Percentiles rank a stretch among this genome's conserved stretches.
Conservation (phyloP, 768 basidiomycete species). For the Thelephora aurantiotincta region DNA sequence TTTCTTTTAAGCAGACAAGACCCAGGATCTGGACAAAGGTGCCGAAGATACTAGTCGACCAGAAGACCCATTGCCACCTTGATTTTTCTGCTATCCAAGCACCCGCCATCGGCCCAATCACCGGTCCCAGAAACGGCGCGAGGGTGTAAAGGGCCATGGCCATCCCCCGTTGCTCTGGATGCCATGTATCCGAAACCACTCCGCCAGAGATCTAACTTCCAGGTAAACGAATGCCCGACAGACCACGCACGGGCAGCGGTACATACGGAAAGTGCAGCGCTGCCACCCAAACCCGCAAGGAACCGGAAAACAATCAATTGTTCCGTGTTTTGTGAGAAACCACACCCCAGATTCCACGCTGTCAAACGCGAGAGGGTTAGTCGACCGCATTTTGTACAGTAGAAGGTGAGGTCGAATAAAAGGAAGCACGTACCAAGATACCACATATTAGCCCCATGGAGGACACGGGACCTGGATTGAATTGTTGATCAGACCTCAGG, state of each 20-base stretch:
- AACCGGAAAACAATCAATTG: conserved; percentile 25
- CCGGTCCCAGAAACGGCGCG: conserved; percentile 53
- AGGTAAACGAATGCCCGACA: background rate
- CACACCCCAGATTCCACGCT: conserved; percentile 41
- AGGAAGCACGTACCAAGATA: conserved; percentile 31
- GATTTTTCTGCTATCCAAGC: conserved; percentile 49
- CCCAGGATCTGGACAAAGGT: conserved; percentile 39
- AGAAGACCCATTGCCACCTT: conserved; percentile 70
- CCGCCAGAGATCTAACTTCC: conserved; percentile 44
- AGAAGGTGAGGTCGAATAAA: background rate
- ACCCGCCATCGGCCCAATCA: conserved; percentile 46
- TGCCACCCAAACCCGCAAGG: conserved; percentile 23
- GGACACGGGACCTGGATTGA: conserved; percentile 27
- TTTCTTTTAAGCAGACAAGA: conserved; percentile 44
- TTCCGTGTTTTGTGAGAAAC: conserved; percentile 11
- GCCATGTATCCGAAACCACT: conserved; percentile 48
- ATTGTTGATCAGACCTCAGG: background rate
- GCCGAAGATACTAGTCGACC: conserved; percentile 48
- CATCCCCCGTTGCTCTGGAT: conserved; percentile 43
- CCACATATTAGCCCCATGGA: conserved; percentile 49
- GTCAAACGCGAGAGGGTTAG: conserved; percentile 2
- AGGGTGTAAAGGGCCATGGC: conserved; percentile 52
- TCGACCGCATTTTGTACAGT: background rate
- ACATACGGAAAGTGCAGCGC: conserved; percentile 21
- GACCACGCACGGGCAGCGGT: too few relatives aligned